Conservation (phyloP, 805 yeast genomes). For the Yarrowia yakushimensis region DNA sequence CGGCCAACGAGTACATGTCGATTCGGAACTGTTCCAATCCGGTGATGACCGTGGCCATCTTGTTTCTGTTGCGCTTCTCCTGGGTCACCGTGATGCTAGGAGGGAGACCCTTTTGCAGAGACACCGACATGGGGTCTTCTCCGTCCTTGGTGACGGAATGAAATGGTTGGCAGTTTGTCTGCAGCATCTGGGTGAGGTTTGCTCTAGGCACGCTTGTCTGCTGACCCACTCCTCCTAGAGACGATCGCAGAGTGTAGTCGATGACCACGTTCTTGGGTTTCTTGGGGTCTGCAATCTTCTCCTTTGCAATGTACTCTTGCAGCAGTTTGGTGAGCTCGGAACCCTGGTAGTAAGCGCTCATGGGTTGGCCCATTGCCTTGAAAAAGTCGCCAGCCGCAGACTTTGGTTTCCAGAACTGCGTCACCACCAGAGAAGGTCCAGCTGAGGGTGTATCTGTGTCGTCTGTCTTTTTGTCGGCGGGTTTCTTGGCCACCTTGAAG, state of each 20-base stretch:
- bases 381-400: constrained; percentile 32
- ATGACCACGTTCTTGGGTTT: constrained; percentile 54
- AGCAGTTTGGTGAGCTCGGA: constrained; percentile 54
- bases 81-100: constrained; percentile 67
- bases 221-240: constrained; percentile 39
- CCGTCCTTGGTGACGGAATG: constrained; percentile 49
- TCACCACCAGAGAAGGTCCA: constrained; percentile 30
- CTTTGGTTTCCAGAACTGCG: constrained; percentile 35
- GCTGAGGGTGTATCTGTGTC: constrained; percentile 13
- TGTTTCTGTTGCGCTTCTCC: constrained; percentile 77
- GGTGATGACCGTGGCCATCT: constrained; percentile 66
- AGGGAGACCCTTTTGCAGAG: constrained; percentile 53
- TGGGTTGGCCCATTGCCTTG: constrained; percentile 26
- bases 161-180: constrained; percentile 47
- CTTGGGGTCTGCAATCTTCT: constrained; percentile 49
- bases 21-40: constrained; percentile 68
- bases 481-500: constrained; percentile 46
- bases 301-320: constrained; percentile 52
- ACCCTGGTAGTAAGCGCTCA: constrained; percentile 45
- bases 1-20: constrained; percentile 61
- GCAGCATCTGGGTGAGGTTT: constrained; percentile 41
- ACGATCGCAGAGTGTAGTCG: constrained; percentile 52
- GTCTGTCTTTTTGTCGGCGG: constrained; percentile 2
- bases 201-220: constrained; percentile 36
- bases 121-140: constrained; percentile 34